These are phyloP conservation scores for Paramecium octaurelia DNA, from an alignment of 73 alveolate genomes.

Conservation along the genomic window DNA sequence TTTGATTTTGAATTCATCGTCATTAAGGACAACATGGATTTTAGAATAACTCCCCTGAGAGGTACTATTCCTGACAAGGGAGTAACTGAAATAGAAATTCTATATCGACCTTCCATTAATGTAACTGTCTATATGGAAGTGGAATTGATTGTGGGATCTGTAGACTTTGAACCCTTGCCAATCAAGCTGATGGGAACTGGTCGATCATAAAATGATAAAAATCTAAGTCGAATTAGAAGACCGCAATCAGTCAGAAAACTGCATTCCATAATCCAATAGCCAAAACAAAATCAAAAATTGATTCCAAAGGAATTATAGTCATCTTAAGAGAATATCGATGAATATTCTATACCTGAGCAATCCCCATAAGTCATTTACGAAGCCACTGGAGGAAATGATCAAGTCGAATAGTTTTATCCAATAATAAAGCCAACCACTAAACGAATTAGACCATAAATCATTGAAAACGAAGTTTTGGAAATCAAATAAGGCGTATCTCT, in stretches of 20 bases:
- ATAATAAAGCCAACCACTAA: neutral
- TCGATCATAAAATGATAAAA: slow-evolving; percentile 33
- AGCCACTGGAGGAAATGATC: slow-evolving; percentile 5
- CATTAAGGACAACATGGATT: slow-evolving; percentile 83
- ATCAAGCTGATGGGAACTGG: slow-evolving; percentile 62
- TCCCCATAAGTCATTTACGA: slow-evolving; percentile 27
- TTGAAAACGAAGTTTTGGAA: slow-evolving; percentile 23
- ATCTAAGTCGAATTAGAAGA: neutral
- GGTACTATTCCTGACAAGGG: slow-evolving; percentile 81
- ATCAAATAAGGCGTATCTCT: neutral
- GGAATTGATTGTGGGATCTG: slow-evolving; percentile 51
- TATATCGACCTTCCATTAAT: slow-evolving; percentile 80
- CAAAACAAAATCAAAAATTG: neutral
- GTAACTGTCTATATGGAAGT: slow-evolving; percentile 89
- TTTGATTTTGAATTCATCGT: slow-evolving; percentile 88
- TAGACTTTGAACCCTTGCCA: slow-evolving; percentile 56
- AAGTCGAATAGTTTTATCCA: slow-evolving; percentile 25
- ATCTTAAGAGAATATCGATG: slow-evolving; percentile 10
- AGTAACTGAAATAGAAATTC: slow-evolving; percentile 70
- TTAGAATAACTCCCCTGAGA: slow-evolving; percentile 72
- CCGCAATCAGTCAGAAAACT: neutral
- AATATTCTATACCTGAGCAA: neutral
- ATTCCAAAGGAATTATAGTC: neutral
- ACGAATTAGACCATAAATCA: neutral
- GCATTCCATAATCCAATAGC: neutral